Evolutionary conservation across 163 green algal genomes (phyloP), one percentile per base, ranked within the genome.

Genomic region (Scenedesmus sp.): DNA sequence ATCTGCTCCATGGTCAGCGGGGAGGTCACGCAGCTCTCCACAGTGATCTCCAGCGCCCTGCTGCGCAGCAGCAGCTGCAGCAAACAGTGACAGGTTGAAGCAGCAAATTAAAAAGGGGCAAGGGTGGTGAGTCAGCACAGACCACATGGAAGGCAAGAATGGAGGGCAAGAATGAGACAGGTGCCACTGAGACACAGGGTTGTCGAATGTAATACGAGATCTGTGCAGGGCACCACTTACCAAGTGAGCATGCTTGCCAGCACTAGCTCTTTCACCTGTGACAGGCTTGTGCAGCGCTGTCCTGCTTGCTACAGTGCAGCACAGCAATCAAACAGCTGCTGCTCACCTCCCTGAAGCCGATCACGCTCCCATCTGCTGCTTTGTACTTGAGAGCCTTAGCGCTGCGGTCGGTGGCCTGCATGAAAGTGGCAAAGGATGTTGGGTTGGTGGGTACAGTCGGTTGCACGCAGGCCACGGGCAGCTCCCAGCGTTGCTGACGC

Each of bases 21-120:
- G 1, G 85, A 85, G 15, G 88, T 83, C 18, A 91, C 70, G 68
- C 89, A 90, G 87, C 70, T 87, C 87, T 95, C 93, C 4, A 92
- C 85, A 18, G 79, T 91, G 37, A 95, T 94, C 94, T 96, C 94
- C 73, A 96, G 82, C 3, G 94, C 94, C 30, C 90, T 89, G 85
- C 87, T 93, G 76, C 93, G 87, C 73, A 95, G 72, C 61, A 96
- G 70, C 1, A 96, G 87, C 94, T 96, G 91, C 61, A 26, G 37
- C 53, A 10, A 37, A 24, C 26, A 2, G 78, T 10, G 7, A 84
- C 35, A 37, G 24, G 35, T 18, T 56, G 43, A 33, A 40, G 43
- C 18, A 7, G 40, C 30, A 72, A 33, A 72, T 3, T 3, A n/a
- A 30, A 20, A 26, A 76, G 7, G 15, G 7, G 15, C 6, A 68